These are phyloP conservation scores for Amanita rubescens DNA, from an alignment of 768 basidiomycete genomes.

Conservation along the genomic window DNA sequence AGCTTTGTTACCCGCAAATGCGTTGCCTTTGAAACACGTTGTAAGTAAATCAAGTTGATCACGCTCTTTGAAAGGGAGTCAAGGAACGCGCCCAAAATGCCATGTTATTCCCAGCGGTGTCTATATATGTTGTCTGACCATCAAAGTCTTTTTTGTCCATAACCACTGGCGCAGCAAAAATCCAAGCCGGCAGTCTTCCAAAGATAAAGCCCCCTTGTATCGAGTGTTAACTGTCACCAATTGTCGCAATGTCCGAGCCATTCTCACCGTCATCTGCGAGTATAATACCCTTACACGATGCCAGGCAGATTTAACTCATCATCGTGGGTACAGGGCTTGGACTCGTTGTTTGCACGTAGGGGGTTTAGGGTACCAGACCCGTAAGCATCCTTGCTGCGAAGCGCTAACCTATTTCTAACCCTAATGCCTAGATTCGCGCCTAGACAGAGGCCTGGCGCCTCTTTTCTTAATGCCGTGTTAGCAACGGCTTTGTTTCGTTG, in stretches of 20 bases:
- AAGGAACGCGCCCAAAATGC: no score
- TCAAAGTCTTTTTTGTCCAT: no score
- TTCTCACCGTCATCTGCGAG: neutral
- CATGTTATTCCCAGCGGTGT: neutral
- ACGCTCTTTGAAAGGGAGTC: no score
- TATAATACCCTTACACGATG: neutral
- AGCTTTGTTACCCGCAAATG: no score
- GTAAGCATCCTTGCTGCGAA: constrained; percentile 18
- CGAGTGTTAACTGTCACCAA: neutral
- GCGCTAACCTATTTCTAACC: neutral
- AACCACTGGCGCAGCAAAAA: no score
- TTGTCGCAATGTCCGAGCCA: neutral
- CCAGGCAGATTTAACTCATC: neutral
- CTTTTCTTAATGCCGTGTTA: constrained; percentile 34
- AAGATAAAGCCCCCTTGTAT: neutral
- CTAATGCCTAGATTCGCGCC: constrained; percentile 28
- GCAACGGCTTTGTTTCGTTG: constrained; percentile 45
- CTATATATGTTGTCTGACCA: no score
- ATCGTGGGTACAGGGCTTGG: constrained; percentile 15
- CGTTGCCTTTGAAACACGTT: no score
- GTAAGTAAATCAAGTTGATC: no score
- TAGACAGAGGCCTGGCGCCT: constrained; percentile 26
- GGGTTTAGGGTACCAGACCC: constrained; percentile 33
- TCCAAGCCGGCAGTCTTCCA: no score
- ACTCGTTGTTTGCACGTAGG: constrained; percentile 21